These are phyloP conservation scores for Colletotrichum lini DNA, from an alignment of 2,329 filamentous ascomycete genomes.

Conservation along the genomic window DNA sequence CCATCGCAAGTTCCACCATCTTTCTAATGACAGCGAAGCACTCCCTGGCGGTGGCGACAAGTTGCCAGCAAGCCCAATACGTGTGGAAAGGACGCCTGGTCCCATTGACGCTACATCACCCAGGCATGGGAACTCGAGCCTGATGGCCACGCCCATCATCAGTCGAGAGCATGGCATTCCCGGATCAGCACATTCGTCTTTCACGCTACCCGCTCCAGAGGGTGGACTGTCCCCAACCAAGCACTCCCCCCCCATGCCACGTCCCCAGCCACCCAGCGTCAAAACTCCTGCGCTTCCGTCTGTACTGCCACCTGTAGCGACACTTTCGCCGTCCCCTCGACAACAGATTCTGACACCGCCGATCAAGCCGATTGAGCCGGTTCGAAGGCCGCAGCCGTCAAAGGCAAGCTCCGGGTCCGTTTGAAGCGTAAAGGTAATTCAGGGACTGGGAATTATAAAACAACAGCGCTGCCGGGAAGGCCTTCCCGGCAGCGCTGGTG, in stretches of 20 bases:
- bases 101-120: constrained; percentile 30
- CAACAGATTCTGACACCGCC: constrained; percentile 73
- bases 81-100: constrained; percentile 24
- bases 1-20: background rate
- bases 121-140: constrained; percentile 33
- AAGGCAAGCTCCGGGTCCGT: constrained; percentile 10
- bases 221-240: constrained; percentile 68
- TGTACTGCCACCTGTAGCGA: constrained; percentile 70
- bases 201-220: constrained; percentile 54
- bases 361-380: constrained; percentile 64
- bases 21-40: background rate
- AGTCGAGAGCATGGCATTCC: constrained; percentile 39
- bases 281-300: constrained; percentile 50
- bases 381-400: constrained; percentile 29
- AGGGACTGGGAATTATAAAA: background rate
- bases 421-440: background rate
- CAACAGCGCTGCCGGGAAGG: background rate
- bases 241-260: constrained; percentile 61
- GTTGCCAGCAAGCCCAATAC: constrained; percentile 5
- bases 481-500: background rate
- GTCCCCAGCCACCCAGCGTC: constrained; percentile 34
- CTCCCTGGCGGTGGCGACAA: background rate
- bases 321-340: constrained; percentile 70
- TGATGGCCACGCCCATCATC: constrained; percentile 41
- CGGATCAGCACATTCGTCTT: constrained; percentile 39